Evolutionary conservation across 176 grass and related monocot species (phyloP).

Genomic region (Phyllostachys edulis): DNA sequence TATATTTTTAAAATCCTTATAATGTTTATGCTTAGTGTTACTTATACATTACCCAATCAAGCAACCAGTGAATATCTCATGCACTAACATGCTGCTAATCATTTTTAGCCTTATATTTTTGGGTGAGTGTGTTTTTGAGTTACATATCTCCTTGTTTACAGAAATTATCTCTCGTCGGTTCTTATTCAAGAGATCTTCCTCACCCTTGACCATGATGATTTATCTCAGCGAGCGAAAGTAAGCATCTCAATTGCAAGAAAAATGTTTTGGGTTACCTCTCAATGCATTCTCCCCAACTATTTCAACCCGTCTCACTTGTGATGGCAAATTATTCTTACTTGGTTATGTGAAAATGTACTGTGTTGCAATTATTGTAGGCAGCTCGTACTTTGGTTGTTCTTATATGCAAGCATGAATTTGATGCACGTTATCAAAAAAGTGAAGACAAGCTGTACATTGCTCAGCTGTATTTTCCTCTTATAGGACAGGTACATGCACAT

Average conservation of each 20-base stretch:
- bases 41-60: conserved; percentile 3
- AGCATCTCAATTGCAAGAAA: conserved; percentile 31
- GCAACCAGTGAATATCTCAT: neutral
- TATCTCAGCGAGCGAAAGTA: conserved; percentile 91
- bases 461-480: conserved; percentile 94
- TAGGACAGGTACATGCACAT: conserved; percentile 66
- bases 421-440: conserved; percentile 85
- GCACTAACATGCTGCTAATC: neutral
- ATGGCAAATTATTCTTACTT: conserved; percentile 11
- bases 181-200: conserved; percentile 99
- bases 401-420: conserved; percentile 99
- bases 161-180: conserved; percentile 96
- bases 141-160: conserved; percentile 37
- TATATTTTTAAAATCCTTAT: neutral
- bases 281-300: neutral
- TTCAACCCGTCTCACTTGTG: conserved; percentile 10
- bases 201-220: conserved; percentile 98
- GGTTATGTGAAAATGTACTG: conserved; percentile 11
- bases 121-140: neutral
- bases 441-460: conserved; percentile 98
- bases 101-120: conserved; percentile 10
- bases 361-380: conserved; percentile 52
- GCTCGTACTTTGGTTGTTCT: conserved; percentile 95
- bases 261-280: neutral
- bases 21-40: neutral